Base-by-base conservation (phyloP, 768 basidiomycete species). In the Leccinum truebloodii region DNA sequence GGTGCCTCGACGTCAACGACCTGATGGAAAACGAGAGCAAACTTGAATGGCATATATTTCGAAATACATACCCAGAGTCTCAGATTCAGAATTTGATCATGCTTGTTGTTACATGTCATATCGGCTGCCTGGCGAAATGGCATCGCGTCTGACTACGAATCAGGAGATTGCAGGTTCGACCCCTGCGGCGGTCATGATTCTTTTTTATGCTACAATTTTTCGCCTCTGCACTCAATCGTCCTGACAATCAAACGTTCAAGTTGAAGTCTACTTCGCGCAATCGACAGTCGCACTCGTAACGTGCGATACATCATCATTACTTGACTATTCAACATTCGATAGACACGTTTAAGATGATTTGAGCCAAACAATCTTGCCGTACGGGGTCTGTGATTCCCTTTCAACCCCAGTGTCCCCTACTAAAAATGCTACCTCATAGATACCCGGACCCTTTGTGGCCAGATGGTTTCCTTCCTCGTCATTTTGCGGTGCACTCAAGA, bases 141-240 rank as follows among this genome's bases (percentile, higher is more conserved):
- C 88, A 91, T 89, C 88, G 89, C 88, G 88, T 90, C 87, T 90
- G 88, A 89, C 89, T 89, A 88, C 88, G 87, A 88, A 90, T 89
- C 89, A 90, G 88, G 88, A 90, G 89, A 89, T 90, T 89, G 88
- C 87, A 90, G 88, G 89, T 90, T 90, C 88, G 87, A 90, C 81
- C 84, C 88, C 87, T 91, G 87, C 86, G 84, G 86, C 87, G 88
- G 87, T 89, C 87, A 88, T 67, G 63, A 37, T 2, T 16, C 35
- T 35, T 37, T 37, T 37, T 37, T 37, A 16, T 37, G 6, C 35
- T 14, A 37, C 14, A 35, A 35, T 4, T 10, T 37, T 37, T 37
- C 35, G 5, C 35, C 2, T 35, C 35, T 35, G 5, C 5, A 14
- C 13, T 35, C 13, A 35, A 35, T 14, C 14, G 35, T 35, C 14